Evolutionary conservation across 306 rosid genomes (phyloP).

Genomic region (Carpinus fangiana): DNA sequence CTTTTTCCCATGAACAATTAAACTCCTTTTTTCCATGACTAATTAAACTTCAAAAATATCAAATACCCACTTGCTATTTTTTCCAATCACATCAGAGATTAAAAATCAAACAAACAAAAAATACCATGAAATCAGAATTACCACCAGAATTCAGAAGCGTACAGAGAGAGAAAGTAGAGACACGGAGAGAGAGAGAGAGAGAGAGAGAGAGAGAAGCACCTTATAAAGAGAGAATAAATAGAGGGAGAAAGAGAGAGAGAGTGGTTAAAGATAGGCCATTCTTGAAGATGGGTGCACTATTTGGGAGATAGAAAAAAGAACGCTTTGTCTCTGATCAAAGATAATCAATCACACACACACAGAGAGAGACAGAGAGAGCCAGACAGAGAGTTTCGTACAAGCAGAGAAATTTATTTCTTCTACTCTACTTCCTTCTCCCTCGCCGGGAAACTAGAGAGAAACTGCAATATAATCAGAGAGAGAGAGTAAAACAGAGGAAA

Average conservation of each 20-base stretch:
- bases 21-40: slow-evolving; percentile 8
- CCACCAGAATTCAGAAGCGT: slow-evolving; percentile 26
- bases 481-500: slow-evolving; percentile 23
- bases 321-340: slow-evolving; percentile 38
- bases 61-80: slow-evolving; percentile 39
- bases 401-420: slow-evolving; percentile 79
- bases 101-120: background rate
- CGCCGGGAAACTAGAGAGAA: slow-evolving; percentile 75
- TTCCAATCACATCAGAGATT: slow-evolving; percentile 27
- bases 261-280: slow-evolving; percentile 37
- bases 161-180: slow-evolving; percentile 7
- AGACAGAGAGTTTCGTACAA: slow-evolving; percentile 67
- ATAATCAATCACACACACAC: slow-evolving; percentile 7
- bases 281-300: slow-evolving; percentile 23
- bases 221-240: slow-evolving; percentile 12
- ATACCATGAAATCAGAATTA: slow-evolving; percentile 15
- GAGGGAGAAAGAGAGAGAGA: background rate
- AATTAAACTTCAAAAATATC: slow-evolving; percentile 28
- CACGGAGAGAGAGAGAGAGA: slow-evolving; percentile 10
- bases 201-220: slow-evolving; percentile 28
- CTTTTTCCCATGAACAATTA: slow-evolving; percentile 24
- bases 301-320: slow-evolving; percentile 19
- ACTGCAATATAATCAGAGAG: slow-evolving; percentile 9
- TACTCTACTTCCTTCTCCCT: slow-evolving; percentile 75
- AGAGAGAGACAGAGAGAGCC: background rate